Evolutionary conservation across 2,329 filamentous ascomycete species (phyloP), one percentile per base, ranked within the genome.

Genomic region (Botrytis byssoidea): DNA sequence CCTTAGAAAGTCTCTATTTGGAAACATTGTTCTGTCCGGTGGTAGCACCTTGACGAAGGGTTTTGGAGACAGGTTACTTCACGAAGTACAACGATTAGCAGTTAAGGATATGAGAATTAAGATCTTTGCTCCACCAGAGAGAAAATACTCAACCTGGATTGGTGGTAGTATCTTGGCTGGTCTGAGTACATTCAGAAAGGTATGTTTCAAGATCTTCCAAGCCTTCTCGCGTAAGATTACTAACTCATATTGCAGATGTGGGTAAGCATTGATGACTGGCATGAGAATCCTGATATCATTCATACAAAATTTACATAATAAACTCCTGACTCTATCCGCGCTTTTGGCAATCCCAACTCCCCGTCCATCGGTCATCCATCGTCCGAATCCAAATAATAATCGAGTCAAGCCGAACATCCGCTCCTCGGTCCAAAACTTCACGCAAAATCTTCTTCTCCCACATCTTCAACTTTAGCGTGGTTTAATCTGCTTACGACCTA

Each of bases 31-130:
- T 75, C 89, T 99, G 59, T 98, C 95, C 0, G 96, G 96, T 76
- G 96, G 96, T 71, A 97, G 94, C 80, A 99, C 96, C 40, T 86
- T 99, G 81, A 98, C 95, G 79, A 98, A 96, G 85, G 96, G 96
- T 63, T 99, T 99, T 81, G 95, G 95, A 73, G 96, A 98, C 83
- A 89, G 96, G 70, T 85, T 99, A 79, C 86, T 99, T 81, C 91
- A 93, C 78, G 96, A 99, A 85, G 92, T 98, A 77, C 96, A 98
- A 85, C 88, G 92, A 82, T 86, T 98, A 79, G 96, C 96, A 18
- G 94, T 98, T 79, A 98, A 98, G 87, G 96, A 99, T 83, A 99
- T 98, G 95, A 91, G 95, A 80, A 98, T 99, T 86, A 97, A 98
- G 87, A 99, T 99, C 81, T 97, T 97, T 85, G 96, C 96, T 71